phyloP scores from a whole-genome alignment of 2,329 filamentous ascomycete species.

The Peltaster fructicola region DNA sequence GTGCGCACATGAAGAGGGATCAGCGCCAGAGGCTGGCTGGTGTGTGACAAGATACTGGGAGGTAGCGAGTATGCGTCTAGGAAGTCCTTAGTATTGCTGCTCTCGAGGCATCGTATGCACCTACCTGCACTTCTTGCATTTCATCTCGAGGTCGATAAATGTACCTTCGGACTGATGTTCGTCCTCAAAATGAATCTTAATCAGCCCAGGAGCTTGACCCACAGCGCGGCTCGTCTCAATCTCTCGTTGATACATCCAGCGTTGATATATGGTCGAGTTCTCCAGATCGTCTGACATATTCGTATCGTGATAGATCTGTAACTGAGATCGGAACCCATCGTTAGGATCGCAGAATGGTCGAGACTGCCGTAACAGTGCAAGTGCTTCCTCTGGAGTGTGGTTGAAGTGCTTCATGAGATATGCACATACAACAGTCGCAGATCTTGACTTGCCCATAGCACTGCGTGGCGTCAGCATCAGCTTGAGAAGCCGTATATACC shows the following conservation, averaged over 20 bases:
- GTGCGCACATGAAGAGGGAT: conserved; percentile 47
- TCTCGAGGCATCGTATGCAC: conserved; percentile 9
- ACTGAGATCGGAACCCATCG: conserved; percentile 74
- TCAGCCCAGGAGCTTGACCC: conserved; percentile 58
- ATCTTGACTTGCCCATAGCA: conserved; percentile 92
- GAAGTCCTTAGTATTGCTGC: conserved; percentile 1
- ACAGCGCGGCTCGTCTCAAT: conserved; percentile 51
- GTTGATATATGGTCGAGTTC: conserved; percentile 58
- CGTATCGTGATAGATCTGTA: conserved; percentile 78
- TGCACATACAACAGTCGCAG: conserved; percentile 65
- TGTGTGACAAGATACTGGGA: conserved; percentile 53
- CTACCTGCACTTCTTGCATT: conserved; percentile 82
- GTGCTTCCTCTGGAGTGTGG: conserved; percentile 42
- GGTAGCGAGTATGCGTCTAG: conserved; percentile 42
- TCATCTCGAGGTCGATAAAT: conserved; percentile 40
- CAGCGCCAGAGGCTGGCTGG: conserved; percentile 13
- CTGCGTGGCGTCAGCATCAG: no score
- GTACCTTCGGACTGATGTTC: conserved; percentile 30
- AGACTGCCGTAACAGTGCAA: conserved; percentile 50
- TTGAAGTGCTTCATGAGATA: conserved; percentile 51
- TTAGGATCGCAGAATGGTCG: conserved; percentile 78
- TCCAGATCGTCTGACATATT: conserved; percentile 40
- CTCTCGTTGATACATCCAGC: conserved; percentile 52
- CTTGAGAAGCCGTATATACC: no score
- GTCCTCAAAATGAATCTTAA: conserved; percentile 67